phyloP scores from a whole-genome alignment of 2,329 filamentous ascomycete species.

The Kalaharituber pfeilii region DNA sequence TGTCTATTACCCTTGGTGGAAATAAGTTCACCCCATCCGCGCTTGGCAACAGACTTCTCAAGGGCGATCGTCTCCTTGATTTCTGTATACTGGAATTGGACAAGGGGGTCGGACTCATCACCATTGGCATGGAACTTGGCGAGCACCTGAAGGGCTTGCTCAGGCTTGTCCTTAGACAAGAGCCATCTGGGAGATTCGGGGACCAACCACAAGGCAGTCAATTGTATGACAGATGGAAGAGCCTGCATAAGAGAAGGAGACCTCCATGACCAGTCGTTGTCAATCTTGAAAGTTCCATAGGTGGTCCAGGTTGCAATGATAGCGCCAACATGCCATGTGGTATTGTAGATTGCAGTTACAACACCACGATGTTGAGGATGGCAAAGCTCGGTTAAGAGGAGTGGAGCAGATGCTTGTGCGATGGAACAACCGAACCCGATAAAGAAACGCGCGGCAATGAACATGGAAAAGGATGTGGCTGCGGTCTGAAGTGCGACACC shows the following conservation, averaged over 20 bases:
- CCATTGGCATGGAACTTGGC: constrained; percentile 28
- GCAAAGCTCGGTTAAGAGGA: constrained; percentile 32
- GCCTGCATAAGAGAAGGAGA: constrained; percentile 35
- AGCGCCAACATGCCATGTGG: constrained; percentile 31
- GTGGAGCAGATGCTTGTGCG: constrained; percentile 27
- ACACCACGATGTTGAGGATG: constrained; percentile 35
- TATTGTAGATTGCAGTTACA: constrained; percentile 34
- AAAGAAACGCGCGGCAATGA: constrained; percentile 20
- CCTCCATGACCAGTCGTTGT: constrained; percentile 34
- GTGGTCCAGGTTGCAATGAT: constrained; percentile 34
- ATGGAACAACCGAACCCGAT: constrained; percentile 29
- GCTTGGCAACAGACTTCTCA: constrained; percentile 32
- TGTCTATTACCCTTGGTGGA: constrained; percentile 38
- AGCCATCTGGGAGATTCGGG: constrained; percentile 29
- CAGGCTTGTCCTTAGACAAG: constrained; percentile 26
- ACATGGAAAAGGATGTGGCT: constrained; percentile 26
- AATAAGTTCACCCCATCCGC: constrained; percentile 32
- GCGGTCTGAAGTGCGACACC: constrained; percentile 30
- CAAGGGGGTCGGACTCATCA: constrained; percentile 27
- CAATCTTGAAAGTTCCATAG: constrained; percentile 30
- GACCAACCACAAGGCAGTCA: constrained; percentile 27
- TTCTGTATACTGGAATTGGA: constrained; percentile 30
- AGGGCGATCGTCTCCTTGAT: constrained; percentile 31
- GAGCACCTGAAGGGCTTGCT: constrained; percentile 26
- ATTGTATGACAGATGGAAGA: constrained; percentile 32